A percentile compares a stretch with the other conserved stretches of the same genome.
These are phyloP conservation scores for Pyrus communis DNA, from an alignment of 306 rosid genomes.

Conservation along the genomic window DNA sequence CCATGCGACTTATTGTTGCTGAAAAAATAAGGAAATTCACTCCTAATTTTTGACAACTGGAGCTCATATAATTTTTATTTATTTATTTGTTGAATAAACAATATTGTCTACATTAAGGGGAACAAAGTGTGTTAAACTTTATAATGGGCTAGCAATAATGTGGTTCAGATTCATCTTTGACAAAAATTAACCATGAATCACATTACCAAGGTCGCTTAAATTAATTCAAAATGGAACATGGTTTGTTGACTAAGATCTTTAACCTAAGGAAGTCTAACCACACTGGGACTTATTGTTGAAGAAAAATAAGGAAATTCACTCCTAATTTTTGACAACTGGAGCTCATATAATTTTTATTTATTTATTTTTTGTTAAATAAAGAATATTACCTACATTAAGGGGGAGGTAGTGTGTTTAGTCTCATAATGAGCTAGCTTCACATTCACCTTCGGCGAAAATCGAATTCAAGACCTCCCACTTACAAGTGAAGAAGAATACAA, in stretches of 20 bases:
- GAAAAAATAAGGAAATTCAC: background rate
- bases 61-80: background rate
- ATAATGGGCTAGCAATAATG: no score
- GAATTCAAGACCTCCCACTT: fast-evolving
- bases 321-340: background rate
- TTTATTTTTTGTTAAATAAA: no score
- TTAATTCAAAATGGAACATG: background rate
- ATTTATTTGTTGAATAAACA: no score
- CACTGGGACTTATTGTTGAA: background rate
- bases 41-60: background rate
- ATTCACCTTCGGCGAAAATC: no score
- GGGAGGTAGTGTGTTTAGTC: no score
- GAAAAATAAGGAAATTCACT: background rate
- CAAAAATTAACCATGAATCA: background rate
- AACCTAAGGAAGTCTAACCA: background rate
- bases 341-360: no score
- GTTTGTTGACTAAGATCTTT: background rate
- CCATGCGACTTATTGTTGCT: background rate
- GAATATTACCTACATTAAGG: no score
- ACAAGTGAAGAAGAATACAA: no score
- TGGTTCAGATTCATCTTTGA: no score
- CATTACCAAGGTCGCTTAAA: background rate
- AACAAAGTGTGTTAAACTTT: no score
- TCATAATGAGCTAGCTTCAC: no score
- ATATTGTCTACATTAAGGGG: no score